A percentile compares a stretch with the other conserved stretches of the same genome.
These are phyloP conservation scores for Fusarium sp. DNA, from an alignment of 2,329 filamentous ascomycete genomes.

Conservation along the genomic window DNA sequence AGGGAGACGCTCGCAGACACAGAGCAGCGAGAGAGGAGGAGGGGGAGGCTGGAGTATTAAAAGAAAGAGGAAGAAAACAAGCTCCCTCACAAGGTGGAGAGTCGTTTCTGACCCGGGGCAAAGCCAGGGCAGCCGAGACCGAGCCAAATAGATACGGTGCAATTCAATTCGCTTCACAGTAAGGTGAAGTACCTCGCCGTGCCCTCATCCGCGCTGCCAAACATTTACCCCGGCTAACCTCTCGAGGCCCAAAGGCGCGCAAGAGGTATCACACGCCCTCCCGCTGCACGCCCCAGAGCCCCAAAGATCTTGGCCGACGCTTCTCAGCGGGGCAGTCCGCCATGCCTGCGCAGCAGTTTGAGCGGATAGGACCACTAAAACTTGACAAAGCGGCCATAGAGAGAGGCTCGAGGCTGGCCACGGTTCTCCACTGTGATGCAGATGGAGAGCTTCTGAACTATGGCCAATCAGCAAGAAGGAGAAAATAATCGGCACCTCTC, in stretches of 20 bases:
- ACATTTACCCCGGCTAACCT: constrained; percentile 29
- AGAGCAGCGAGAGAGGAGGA: constrained; percentile 31
- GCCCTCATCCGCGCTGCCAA: constrained; percentile 13
- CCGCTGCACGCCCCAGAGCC: constrained; percentile 18
- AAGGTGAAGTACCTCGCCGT: constrained; percentile 33
- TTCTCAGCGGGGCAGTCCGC: constrained; percentile 19
- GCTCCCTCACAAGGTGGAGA: constrained; percentile 43
- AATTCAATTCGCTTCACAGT: constrained; percentile 34
- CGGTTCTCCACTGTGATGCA: constrained; percentile 13
- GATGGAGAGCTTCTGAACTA: constrained; percentile 3
- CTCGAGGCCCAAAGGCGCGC: constrained; percentile 26
- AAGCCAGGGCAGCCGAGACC: constrained; percentile 42
- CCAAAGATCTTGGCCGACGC: constrained; percentile 25
- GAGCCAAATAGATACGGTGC: constrained; percentile 37
- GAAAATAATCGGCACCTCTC: constrained; percentile 50
- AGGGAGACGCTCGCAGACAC: constrained; percentile 41
- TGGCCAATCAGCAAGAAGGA: constrained; percentile 34
- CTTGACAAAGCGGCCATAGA: constrained; percentile 21
- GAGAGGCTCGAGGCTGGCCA: not conserved
- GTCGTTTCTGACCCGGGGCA: constrained; percentile 45
- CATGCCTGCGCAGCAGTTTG: constrained; percentile 10
- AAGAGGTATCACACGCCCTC: constrained; percentile 11
- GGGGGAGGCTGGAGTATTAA: constrained; percentile 48
- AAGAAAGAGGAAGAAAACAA: constrained; percentile 43
- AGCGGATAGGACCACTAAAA: constrained; percentile 27